Percentiles rank a stretch among this genome's conserved stretches.
phyloP scores from a whole-genome alignment of 2,329 filamentous ascomycete species.

The Neonectria coccinea region DNA sequence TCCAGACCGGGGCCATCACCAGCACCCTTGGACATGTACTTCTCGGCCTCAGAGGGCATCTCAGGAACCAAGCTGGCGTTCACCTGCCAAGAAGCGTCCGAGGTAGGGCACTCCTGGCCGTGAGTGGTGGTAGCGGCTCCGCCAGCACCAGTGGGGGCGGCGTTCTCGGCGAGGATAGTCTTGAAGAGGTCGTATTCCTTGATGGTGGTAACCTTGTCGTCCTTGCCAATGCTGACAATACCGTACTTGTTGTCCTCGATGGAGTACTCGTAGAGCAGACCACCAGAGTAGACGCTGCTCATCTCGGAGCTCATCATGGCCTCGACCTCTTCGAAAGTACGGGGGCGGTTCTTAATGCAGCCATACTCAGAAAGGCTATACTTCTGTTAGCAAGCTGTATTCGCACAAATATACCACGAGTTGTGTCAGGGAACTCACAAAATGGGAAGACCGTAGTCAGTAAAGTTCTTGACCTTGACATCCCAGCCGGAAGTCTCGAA shows the following conservation, averaged over 20 bases:
- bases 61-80: conserved; percentile 62
- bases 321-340: conserved; percentile 82
- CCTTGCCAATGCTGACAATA: conserved; percentile 73
- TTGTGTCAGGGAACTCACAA: conserved; percentile 63
- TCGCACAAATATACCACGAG: background rate
- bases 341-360: conserved; percentile 80
- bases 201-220: conserved; percentile 64
- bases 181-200: conserved; percentile 71
- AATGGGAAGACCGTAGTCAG: conserved; percentile 86
- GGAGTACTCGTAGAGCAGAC: conserved; percentile 95
- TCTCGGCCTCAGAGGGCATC: conserved; percentile 62
- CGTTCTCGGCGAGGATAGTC: conserved; percentile 60
- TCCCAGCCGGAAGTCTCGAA: conserved; percentile 83
- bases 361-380: conserved; percentile 87
- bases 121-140: conserved; percentile 62
- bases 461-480: conserved; percentile 88
- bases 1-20: conserved; percentile 65
- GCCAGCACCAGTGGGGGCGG: conserved; percentile 63
- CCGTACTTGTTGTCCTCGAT: conserved; percentile 84
- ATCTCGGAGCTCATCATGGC: conserved; percentile 86
- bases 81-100: conserved; percentile 63
- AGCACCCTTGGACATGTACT: conserved; percentile 66
- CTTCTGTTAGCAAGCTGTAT: conserved; percentile 13
- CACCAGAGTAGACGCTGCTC: conserved; percentile 92
- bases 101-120: conserved; percentile 61